These are phyloP conservation scores for Rhipidocladum racemiflorum DNA, from an alignment of 176 grass and related monocot species.

Conservation along the genomic window DNA sequence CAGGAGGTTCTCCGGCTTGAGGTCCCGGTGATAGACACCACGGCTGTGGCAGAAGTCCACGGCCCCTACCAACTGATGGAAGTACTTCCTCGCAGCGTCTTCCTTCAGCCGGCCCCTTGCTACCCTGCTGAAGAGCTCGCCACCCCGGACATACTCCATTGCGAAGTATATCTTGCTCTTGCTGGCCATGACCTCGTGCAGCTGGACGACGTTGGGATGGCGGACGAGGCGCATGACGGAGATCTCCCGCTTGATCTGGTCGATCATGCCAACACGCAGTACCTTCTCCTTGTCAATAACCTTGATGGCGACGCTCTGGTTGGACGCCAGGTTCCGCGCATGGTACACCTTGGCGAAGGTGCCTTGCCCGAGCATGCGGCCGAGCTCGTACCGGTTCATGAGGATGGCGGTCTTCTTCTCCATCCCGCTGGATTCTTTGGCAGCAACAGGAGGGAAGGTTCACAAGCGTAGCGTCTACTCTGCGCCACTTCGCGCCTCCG, in stretches of 20 bases:
- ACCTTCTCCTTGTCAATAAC: slow-evolving; percentile 89
- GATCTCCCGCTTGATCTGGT: slow-evolving; percentile 92
- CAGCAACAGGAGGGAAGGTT: slow-evolving; percentile 3
- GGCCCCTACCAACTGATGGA: slow-evolving; percentile 70
- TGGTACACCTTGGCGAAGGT: slow-evolving; percentile 93
- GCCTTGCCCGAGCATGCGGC: slow-evolving; percentile 72
- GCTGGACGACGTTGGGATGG: slow-evolving; percentile 82
- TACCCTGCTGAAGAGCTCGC: slow-evolving; percentile 71
- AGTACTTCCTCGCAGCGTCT: slow-evolving; percentile 59
- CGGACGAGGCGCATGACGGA: slow-evolving; percentile 71
- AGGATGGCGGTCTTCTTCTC: slow-evolving; percentile 75
- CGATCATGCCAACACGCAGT: slow-evolving; percentile 71
- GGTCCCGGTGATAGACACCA: slow-evolving; percentile 85
- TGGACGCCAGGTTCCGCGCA: slow-evolving; percentile 51
- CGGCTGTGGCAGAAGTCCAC: slow-evolving; percentile 90
- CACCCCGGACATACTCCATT: slow-evolving; percentile 82
- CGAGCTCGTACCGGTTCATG: slow-evolving; percentile 80
- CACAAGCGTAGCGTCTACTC: slow-evolving; percentile 35
- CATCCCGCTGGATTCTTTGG: slow-evolving; percentile 38
- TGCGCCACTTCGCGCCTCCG: slow-evolving; percentile 38
- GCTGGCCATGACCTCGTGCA: slow-evolving; percentile 93
- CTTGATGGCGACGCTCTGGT: slow-evolving; percentile 84
- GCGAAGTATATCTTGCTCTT: slow-evolving; percentile 91
- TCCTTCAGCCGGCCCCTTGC: slow-evolving; percentile 67
- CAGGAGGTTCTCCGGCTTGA: slow-evolving; percentile 89